These are phyloP conservation scores for Balakata baccata DNA, from an alignment of 345 rosid species.

Conservation along the genomic window DNA sequence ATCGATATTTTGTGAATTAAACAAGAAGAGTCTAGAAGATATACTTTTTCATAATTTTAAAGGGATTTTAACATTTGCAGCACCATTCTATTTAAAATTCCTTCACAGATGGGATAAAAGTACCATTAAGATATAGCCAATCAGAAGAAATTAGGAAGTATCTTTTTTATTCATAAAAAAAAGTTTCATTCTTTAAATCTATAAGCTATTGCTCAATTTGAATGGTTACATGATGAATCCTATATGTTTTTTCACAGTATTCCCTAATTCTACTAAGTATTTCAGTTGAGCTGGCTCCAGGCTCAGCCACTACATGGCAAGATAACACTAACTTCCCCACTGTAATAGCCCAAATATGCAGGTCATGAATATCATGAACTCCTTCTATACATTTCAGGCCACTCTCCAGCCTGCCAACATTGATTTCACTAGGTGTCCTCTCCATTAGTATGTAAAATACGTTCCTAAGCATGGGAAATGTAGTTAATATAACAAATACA, in stretches of 20 bases:
- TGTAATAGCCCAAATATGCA: slow-evolving; percentile 82
- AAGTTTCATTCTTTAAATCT: not conserved
- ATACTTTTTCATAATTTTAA: not conserved
- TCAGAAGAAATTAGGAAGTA: not conserved
- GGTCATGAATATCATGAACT: slow-evolving; percentile 55
- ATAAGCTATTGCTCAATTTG: slow-evolving; percentile 52
- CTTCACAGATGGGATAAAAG: not conserved
- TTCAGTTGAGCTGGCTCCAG: slow-evolving; percentile 46
- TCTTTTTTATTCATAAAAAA: not conserved
- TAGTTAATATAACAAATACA: slow-evolving; percentile 47
- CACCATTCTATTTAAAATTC: not conserved
- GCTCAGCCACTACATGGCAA: slow-evolving; percentile 60
- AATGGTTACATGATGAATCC: slow-evolving; percentile 64
- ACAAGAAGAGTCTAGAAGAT: not conserved
- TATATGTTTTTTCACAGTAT: slow-evolving; percentile 47
- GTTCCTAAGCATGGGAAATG: slow-evolving; percentile 58
- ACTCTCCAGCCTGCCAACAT: slow-evolving; percentile 41
- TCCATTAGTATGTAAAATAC: slow-evolving; percentile 64
- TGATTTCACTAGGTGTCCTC: slow-evolving; percentile 52
- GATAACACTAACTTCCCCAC: slow-evolving; percentile 58
- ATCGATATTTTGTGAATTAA: not conserved
- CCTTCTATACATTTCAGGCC: slow-evolving; percentile 51
- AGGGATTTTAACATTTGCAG: not conserved
- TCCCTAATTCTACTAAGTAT: slow-evolving; percentile 46
- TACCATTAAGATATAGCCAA: not conserved